Base-by-base conservation (phyloP, 2,329 filamentous ascomycete genomes). In the Aschersonia sp. region DNA sequence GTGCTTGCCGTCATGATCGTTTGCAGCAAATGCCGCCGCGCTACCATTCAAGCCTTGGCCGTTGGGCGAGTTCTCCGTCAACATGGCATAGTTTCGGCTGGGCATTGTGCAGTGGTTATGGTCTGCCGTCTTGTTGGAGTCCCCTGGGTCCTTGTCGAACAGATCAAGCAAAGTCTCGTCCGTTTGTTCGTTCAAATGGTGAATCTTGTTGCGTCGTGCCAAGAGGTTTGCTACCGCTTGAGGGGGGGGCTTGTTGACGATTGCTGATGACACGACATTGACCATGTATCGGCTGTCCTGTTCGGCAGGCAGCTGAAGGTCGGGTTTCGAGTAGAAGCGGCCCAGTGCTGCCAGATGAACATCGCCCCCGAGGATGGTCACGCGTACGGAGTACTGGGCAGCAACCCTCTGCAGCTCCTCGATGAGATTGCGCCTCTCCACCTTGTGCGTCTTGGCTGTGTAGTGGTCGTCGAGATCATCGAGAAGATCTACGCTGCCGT, bases 391-490 rank as follows among this genome's bases (percentile, higher is more conserved):
- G 61, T 89, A 92, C 55, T 89, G 84, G 3, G 85, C 82, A 32
- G 89, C 85, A 44, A 97, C 73, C 40, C 80, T 76, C 65, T 98
- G 92, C 40, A 98, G 73, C 54, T 85, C 80, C 57, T 88, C 77
- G 41, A 98, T 73, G 43, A 97, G 72, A 40, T 79, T 73, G 49
- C 81, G 82, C 43, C 91, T 85, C 71, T 97, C 91, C 51, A 78
- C 76, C 66, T 96, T 97, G 72, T 97, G 91, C 46, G 89, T 88
- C 52, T 80, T 80, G 5, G 89, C 87, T 1, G 91, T 96, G 70
- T 96, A 96, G 61, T 98, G 92, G 62, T 98, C 92, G 63, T 97
- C 91, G 28, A 95, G 73, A 56, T 94, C 89, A 61, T 96, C 89
- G 12, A 95, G 72, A 30, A 97, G 80, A 67, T 97, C 92, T 30